Evolutionary conservation across 176 grass and related monocot genomes (phyloP).

Genomic region (Cenchrus fungigraminus): DNA sequence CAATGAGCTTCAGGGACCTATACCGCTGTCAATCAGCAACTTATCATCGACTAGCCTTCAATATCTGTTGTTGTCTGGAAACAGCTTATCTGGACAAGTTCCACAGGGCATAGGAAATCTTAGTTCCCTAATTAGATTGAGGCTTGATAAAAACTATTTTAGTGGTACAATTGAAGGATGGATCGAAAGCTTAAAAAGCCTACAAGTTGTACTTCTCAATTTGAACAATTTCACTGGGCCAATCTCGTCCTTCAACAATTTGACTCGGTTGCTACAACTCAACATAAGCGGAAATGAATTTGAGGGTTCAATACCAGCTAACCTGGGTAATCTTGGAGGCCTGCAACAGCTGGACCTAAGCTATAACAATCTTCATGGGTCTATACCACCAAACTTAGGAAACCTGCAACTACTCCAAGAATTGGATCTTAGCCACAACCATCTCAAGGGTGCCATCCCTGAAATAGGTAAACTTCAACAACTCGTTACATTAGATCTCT

Average conservation of each 20-base stretch:
- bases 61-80: too few relatives aligned
- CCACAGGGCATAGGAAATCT: constrained; percentile 24
- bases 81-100: constrained; percentile 13
- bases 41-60: too few relatives aligned
- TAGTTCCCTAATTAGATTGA: background rate
- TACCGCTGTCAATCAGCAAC: too few relatives aligned
- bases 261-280: constrained; percentile 37
- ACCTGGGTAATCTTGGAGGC: constrained; percentile 11
- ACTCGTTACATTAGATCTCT: constrained; percentile 6
- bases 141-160: constrained; percentile 36
- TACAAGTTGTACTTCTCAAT: constrained; percentile 12
- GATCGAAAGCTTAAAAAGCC: constrained; percentile 3
- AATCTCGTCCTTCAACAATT: constrained; percentile 35
- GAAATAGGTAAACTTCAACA: constrained; percentile 16
- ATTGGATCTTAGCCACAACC: too few relatives aligned
- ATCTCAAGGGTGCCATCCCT: background rate
- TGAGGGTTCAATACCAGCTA: constrained; percentile 8
- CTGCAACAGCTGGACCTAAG: constrained; percentile 23
- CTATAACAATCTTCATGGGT: constrained; percentile 39
- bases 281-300: constrained; percentile 27
- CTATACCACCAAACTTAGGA: too few relatives aligned
- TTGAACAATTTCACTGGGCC: constrained; percentile 35
- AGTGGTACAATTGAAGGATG: constrained; percentile 43
- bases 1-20: too few relatives aligned
- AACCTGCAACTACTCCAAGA: too few relatives aligned